phyloP scores from a whole-genome alignment of 2,329 filamentous ascomycete species.

The Pyrenophora tritici-repentis region DNA sequence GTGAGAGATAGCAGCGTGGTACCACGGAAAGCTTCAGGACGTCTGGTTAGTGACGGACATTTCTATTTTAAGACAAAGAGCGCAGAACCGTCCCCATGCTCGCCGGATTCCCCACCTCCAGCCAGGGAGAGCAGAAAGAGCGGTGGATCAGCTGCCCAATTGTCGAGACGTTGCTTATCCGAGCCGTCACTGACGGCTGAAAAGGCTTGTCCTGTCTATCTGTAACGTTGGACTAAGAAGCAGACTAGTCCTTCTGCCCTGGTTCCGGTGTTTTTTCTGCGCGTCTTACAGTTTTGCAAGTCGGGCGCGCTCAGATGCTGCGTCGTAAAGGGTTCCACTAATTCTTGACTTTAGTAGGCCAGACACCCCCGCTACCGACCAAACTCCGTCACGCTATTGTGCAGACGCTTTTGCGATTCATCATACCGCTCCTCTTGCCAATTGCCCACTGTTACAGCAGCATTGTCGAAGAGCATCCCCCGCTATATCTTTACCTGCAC shows the following conservation, averaged over 20 bases:
- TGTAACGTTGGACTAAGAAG: conserved; percentile 1
- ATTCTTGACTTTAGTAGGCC: conserved; percentile 5
- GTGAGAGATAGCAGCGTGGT: conserved; percentile 24
- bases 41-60: not conserved
- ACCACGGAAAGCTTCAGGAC: conserved; percentile 8
- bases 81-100: not conserved
- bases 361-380: conserved; percentile 8
- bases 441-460: conserved; percentile 16
- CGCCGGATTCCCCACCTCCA: conserved; percentile 9
- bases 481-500: conserved; percentile 5
- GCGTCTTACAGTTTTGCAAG: conserved; percentile 1
- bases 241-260: conserved; percentile 5
- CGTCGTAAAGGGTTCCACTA: conserved; percentile 8
- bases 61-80: not conserved
- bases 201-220: no score
- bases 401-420: conserved; percentile 7
- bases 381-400: conserved; percentile 5
- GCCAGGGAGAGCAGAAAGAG: conserved; percentile 22
- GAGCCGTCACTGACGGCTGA: conserved; percentile 4
- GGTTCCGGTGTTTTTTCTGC: not conserved
- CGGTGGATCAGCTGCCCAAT: conserved; percentile 41
- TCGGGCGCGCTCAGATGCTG: not conserved
- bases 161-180: conserved; percentile 23
- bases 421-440: conserved; percentile 14
- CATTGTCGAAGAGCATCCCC: conserved; percentile 11